Conservation (phyloP, 2,329 filamentous ascomycete genomes). For the Calonectria henricotiae region DNA sequence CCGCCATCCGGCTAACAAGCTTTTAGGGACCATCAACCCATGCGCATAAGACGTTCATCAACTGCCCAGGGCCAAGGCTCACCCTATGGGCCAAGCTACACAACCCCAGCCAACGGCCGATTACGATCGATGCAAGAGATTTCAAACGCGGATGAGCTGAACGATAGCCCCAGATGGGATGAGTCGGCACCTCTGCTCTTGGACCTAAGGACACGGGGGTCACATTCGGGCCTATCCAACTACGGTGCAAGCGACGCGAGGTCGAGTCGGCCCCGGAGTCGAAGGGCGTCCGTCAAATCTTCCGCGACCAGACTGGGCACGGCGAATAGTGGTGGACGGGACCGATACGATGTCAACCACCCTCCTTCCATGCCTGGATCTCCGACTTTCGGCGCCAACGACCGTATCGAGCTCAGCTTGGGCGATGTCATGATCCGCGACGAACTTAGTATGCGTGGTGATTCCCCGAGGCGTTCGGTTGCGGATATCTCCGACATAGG, state of each 20-base stretch:
- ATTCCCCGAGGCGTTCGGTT: constrained; percentile 53
- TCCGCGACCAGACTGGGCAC: constrained; percentile 64
- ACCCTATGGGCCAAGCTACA: constrained; percentile 57
- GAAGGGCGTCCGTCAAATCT: constrained; percentile 68
- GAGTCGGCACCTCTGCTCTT: constrained; percentile 73
- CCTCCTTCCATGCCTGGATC: constrained; percentile 79
- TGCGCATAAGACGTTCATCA: constrained; percentile 77
- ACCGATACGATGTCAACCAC: constrained; percentile 77
- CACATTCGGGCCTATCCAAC: constrained; percentile 51
- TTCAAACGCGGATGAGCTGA: constrained; percentile 65
- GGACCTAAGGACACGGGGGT: constrained; percentile 50
- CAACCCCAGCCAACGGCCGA: constrained; percentile 54
- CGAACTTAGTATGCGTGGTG: constrained; percentile 67
- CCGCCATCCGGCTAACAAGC: constrained; percentile 25
- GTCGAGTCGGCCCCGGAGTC: constrained; percentile 58
- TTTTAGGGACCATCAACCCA: constrained; percentile 71
- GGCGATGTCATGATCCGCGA: constrained; percentile 82
- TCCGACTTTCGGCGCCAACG: constrained; percentile 67
- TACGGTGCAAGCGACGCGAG: constrained; percentile 65
- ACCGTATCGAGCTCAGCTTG: constrained; percentile 72
- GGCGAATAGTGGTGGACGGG: constrained; percentile 56
- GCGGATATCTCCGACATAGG: constrained; percentile 54
- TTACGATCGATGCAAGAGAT: constrained; percentile 58
- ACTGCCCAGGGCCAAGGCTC: constrained; percentile 59
- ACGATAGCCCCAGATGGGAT: constrained; percentile 54